Evolutionary conservation across 1,284 basidiomycete species (phyloP), one percentile per base, ranked within the genome.

Genomic region (Malassezia restricta): DNA sequence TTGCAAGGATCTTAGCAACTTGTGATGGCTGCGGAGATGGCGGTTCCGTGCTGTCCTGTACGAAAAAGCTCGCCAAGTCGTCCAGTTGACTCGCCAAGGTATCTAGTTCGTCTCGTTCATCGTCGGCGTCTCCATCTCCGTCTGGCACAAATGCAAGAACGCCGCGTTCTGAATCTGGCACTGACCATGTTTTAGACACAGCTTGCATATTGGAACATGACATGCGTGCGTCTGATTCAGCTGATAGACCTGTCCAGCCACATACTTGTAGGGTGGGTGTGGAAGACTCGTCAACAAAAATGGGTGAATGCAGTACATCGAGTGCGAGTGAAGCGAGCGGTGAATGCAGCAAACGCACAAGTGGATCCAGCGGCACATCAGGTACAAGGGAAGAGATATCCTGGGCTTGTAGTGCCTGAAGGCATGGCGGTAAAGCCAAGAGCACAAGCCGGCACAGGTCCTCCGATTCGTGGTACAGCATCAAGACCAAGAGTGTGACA

Each of bases 291-390:
- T 39, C 32, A 12, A 28, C n/a, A 8, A 54, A 27, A 69, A 87
- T 81, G 0, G 87, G 88, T 64, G 90, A 85, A 65, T 94, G 89
- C 1, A 95, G 79, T 14, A 94, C 88, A 43, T 92, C 88, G 40
- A 95, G 78, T 0, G 90, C 90, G 58, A 87, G 82, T 3, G 83
- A 75, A 6, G 89, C 84, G 28, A 91, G 79, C 62, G 90, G 85
- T 2, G 86, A 87, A 58, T 86, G 83, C 11, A 94, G 78, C 27
- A 94, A 79, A 27, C 87, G 83, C 31, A 95, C 76, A 17, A 95
- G 77, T 0, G 91, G 91, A 82, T 89, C 89, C 20, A 94, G 79
- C 0, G 85, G 84, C 1, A 86, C 85, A 32, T 89, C 77, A 0
- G 81, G 77, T 49, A 84, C 82, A 8, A 88, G 79, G 2, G 62